phyloP scores from a whole-genome alignment of 371 early-diverging fungal genomes.

The Mortierella sp. region DNA sequence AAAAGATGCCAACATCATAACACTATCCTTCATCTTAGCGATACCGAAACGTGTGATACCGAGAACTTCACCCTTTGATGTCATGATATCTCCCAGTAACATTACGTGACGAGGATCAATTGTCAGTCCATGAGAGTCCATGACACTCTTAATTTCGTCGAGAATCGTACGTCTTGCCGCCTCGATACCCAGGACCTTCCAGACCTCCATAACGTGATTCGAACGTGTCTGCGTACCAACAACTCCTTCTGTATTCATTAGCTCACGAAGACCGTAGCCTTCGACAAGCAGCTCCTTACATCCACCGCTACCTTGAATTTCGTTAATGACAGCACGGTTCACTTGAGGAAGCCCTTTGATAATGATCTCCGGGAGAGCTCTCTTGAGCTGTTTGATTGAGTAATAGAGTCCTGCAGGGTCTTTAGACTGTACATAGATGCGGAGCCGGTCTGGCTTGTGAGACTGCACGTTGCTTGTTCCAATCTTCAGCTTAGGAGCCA shows the following conservation, averaged over 20 bases:
- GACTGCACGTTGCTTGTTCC: slow-evolving; percentile 77
- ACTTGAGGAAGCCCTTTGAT: slow-evolving; percentile 89
- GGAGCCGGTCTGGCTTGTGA: slow-evolving; percentile 79
- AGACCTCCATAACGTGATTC: slow-evolving; percentile 97
- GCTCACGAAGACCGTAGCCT: slow-evolving; percentile 94
- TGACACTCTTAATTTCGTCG: slow-evolving; percentile 78
- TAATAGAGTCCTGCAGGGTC: slow-evolving; percentile 77
- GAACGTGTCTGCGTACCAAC: slow-evolving; percentile 85
- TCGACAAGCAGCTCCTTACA: slow-evolving; percentile 87
- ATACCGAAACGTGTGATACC: slow-evolving; percentile 99
- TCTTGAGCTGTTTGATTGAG: slow-evolving; percentile 86
- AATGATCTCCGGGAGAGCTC: slow-evolving; percentile 85
- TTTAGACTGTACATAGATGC: slow-evolving; percentile 78
- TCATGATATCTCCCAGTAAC: slow-evolving; percentile 99
- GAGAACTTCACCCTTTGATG: slow-evolving; percentile 95
- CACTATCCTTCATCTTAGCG: slow-evolving; percentile 98
- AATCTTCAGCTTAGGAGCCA: slow-evolving; percentile 90
- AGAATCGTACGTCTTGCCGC: slow-evolving; percentile 91
- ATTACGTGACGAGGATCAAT: slow-evolving; percentile 98
- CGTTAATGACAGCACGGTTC: slow-evolving; percentile 90
- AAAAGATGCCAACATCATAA: slow-evolving; percentile 99
- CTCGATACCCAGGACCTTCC: slow-evolving; percentile 97
- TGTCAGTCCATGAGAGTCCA: slow-evolving; percentile 75
- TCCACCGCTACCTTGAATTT: slow-evolving; percentile 70
- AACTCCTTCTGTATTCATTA: slow-evolving; percentile 90